Base-by-base conservation (phyloP, 2,329 filamentous ascomycete species). In the Fusarium sp. region DNA sequence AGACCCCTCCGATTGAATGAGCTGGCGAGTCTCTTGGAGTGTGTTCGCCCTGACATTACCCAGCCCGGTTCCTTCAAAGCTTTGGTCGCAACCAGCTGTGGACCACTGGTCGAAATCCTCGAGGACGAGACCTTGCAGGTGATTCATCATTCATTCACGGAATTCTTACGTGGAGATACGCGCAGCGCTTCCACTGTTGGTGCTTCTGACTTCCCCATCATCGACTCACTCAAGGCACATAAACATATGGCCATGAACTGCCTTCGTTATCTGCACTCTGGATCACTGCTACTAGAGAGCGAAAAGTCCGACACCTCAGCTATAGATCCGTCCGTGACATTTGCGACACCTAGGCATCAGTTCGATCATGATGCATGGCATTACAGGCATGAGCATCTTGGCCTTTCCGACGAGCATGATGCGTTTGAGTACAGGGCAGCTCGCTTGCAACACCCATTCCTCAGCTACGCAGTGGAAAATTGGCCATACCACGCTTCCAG, bases 111-210 rank as follows among this genome's bases (percentile, higher is more conserved):
- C 2, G 83, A 86, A 63, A 75, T 85, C 23, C 73, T 83, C 5
- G 81, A 83, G 20, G 83, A 86, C 52, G 84, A 84, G 56, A 83
- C 81, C 0, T 64, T 85, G 13, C 79, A 79, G 20, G 79, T 85
- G 9, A 81, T 86, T 10, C 84, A 86, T 65, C 84, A 86, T 56
- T 85, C 83, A 2, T 81, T 86, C 42, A 85, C 84, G 5, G 84
- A 86, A 57, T 86, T 83, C 62, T 68, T 85, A 14, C 77, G 78
- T 3, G 80, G 79, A 11, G 61, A 69, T 53, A 70, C 18, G 13
- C 70, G 76, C 4, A 59, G 23, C 14, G 13, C 9, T 1, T 15
- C 32, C 6, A 20, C 13, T 1, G 17, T 35, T 13, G 20, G 30
- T 7, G n/a, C 4, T 12, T 41, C 37, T 7, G 40, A 58, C 1